Percentiles rank a stretch among this genome's conserved stretches.
These are phyloP conservation scores for Triadica sebifera DNA, from an alignment of 345 rosid species.

Conservation along the genomic window DNA sequence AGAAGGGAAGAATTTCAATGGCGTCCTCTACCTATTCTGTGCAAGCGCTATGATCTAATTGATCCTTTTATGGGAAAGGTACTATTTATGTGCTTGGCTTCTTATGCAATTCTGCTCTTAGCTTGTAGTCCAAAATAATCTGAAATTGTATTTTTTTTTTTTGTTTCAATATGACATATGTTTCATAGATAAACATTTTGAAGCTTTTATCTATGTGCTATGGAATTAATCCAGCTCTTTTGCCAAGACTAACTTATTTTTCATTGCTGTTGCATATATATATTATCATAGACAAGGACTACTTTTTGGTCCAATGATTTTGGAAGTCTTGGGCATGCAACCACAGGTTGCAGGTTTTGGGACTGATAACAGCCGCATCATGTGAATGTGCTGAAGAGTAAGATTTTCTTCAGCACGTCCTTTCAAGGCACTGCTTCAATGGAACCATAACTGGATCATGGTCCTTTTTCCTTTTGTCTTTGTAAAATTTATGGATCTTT, in stretches of 20 bases:
- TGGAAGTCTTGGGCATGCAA: conserved; percentile 1
- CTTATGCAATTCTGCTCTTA: neutral
- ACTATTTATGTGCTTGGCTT: conserved; percentile 14
- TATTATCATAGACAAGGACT: neutral
- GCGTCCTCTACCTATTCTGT: conserved; percentile 83
- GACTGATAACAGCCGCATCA: neutral
- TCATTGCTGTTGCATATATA: neutral
- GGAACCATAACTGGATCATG: neutral
- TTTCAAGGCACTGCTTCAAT: neutral
- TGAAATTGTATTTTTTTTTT: neutral
- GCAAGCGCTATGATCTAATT: conserved; percentile 95
- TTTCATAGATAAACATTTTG: neutral
- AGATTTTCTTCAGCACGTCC: neutral
- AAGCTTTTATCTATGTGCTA: neutral
- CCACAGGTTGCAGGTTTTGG: neutral
- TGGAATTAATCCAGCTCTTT: neutral
- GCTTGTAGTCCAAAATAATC: neutral
- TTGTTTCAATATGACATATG: neutral
- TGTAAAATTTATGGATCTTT: neutral
- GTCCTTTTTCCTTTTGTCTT: neutral
- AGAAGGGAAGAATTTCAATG: conserved; percentile 89
- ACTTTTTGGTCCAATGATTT: neutral
- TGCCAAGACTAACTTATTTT: neutral
- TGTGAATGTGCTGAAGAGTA: neutral
- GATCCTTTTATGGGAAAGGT: conserved; percentile 99